Evolutionary conservation across 2,329 filamentous ascomycete genomes (phyloP), one percentile per base, ranked within the genome.

Genomic region (Aspergillus pseudonomiae): DNA sequence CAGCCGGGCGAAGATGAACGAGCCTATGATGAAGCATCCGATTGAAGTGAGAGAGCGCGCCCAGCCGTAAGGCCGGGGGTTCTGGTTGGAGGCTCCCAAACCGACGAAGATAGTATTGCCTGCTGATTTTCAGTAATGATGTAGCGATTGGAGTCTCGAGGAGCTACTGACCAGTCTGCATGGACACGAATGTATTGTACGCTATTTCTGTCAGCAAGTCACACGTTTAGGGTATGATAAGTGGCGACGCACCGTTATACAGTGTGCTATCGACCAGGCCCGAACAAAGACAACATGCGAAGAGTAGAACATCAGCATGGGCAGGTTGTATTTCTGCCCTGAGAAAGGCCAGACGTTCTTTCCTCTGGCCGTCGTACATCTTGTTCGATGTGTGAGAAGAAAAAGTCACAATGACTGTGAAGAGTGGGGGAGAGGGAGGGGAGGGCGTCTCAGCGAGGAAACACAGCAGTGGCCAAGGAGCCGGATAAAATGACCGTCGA

Each of bases 31-130:
- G 65, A 82, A 82, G 63, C 76, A 81, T 19, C 74, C 76, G 65
- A 82, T 80, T 3, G 80, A 81, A 50, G 75, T 78, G 24, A 82
- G 73, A 14, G 80, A 82, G 19, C 79, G 77, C 19, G 77, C 76
- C 80, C 80, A 82, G 60, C 79, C 79, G 62, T 75, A 81, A 2
- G 77, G 76, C 46, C 68, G 76, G 39, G 72, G 74, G 57, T 80
- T 79, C 56, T 80, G 78, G 30, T 76, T 73, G 0, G 78, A 79
- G 0, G 78, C 75, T 4, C 79, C 79, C 16, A 81, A 71, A 12
- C 78, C 78, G n/a, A 80, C 71, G 65, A 81, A 81, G 53, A 81
- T 79, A 21, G 78, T 80, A 59, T 80, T 81, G 60, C 79, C 78
- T 75, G 46, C 14, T 30, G 3, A 1, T 9, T 14, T 24, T 61